Conservation (phyloP, 352 stramenopile species). For the Elongisporangium anandrum region DNA sequence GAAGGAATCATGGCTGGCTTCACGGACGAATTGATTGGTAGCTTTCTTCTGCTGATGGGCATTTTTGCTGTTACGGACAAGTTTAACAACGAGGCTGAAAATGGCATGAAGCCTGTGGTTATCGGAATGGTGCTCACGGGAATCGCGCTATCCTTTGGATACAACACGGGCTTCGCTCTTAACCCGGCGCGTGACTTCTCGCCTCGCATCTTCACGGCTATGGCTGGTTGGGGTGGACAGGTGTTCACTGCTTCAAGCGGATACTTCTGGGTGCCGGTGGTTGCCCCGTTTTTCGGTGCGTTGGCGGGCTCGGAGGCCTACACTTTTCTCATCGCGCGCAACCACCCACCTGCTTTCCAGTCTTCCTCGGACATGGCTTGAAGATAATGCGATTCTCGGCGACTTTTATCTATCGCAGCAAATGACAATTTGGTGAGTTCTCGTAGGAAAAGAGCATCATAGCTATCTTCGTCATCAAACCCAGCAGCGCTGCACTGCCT, state of each 20-base stretch:
- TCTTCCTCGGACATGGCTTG: neutral
- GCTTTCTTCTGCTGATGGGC: conserved; percentile 51
- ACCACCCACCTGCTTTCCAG: conserved; percentile 30
- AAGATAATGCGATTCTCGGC: neutral
- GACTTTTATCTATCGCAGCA: neutral
- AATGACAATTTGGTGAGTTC: neutral
- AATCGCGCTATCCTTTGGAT: conserved; percentile 75
- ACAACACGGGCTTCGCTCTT: conserved; percentile 77
- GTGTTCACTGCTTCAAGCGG: conserved; percentile 63
- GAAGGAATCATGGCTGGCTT: conserved; percentile 54
- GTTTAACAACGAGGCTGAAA: conserved; percentile 65
- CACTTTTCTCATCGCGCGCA: conserved; percentile 51
- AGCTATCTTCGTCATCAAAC: neutral
- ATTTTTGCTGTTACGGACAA: conserved; percentile 70
- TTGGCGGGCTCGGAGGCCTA: conserved; percentile 61
- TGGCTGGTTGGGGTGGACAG: conserved; percentile 58
- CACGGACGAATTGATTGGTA: conserved; percentile 58
- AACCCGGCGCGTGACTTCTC: conserved; percentile 70
- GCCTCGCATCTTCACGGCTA: conserved; percentile 55
- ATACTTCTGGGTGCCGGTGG: conserved; percentile 77
- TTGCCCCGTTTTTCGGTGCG: conserved; percentile 65
- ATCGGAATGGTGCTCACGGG: conserved; percentile 68
- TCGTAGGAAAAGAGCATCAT: neutral
- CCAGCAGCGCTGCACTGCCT: neutral
- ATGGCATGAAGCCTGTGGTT: conserved; percentile 61